These are phyloP conservation scores for Salvia miltiorrhiza DNA, from an alignment of 257 asterid genomes.

Conservation along the genomic window DNA sequence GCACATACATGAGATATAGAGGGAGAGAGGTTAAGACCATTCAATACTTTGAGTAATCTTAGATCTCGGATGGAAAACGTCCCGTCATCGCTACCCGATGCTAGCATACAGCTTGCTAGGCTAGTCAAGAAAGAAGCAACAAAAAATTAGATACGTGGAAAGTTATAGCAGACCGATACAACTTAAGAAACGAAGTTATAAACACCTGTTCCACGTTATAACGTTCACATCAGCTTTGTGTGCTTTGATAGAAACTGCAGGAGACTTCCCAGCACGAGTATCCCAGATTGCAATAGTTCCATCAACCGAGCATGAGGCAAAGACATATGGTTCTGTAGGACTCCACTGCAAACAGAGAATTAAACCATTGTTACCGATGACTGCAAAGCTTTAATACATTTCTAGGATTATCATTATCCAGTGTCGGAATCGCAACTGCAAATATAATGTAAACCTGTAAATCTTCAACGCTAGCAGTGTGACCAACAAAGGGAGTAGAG, in stretches of 20 bases:
- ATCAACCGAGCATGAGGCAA: conserved; percentile 96
- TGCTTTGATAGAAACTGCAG: conserved; percentile 69
- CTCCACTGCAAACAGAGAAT: conserved; percentile 67
- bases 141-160: background rate
- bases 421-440: background rate
- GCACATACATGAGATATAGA: background rate
- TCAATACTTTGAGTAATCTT: conserved; percentile 70
- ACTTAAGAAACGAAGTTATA: background rate
- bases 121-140: conserved; percentile 38
- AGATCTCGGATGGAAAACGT: conserved; percentile 86
- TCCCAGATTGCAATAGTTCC: conserved; percentile 86
- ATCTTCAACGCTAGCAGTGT: conserved; percentile 86
- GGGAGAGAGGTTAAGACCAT: background rate
- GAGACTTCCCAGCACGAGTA: conserved; percentile 71
- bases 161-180: background rate
- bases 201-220: conserved; percentile 93
- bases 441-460: conserved; percentile 46
- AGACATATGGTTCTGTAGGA: conserved; percentile 73
- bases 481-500: conserved; percentile 51
- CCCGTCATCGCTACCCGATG: conserved; percentile 98
- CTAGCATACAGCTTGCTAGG: conserved; percentile 85
- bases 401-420: background rate
- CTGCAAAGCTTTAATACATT: background rate
- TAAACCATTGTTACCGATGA: background rate
- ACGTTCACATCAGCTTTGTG: conserved; percentile 97